A percentile compares a stretch with the other conserved stretches of the same genome.
These are phyloP conservation scores for Suillus fuscotomentosus DNA, from an alignment of 768 basidiomycete species.

Conservation along the genomic window DNA sequence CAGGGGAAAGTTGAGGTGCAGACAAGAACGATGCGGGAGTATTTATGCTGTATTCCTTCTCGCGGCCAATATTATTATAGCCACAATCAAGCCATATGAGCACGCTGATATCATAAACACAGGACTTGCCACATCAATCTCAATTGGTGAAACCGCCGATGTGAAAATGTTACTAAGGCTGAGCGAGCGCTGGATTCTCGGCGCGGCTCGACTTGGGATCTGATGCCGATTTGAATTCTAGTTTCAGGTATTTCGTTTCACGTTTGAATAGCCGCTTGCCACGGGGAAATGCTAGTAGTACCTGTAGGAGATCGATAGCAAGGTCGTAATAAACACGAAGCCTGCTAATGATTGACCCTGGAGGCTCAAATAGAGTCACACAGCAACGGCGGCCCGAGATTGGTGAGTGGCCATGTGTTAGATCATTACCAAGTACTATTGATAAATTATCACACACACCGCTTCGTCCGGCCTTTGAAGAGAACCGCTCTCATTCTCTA, in stretches of 20 bases:
- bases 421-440: neutral
- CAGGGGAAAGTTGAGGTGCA: neutral
- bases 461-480: neutral
- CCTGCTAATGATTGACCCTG: no score
- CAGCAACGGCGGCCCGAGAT: no score
- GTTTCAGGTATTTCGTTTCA: neutral
- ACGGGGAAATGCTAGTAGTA: neutral
- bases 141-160: neutral
- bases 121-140: neutral
- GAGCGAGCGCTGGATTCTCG: neutral
- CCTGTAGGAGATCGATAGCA: no score
- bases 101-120: neutral
- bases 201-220: neutral
- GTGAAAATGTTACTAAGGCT: neutral
- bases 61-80: neutral
- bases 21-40: conserved; percentile 1
- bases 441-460: no score
- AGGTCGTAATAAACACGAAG: no score
- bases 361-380: no score
- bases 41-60: conserved; percentile 24
- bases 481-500: neutral
- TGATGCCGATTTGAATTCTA: neutral
- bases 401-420: no score
- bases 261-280: neutral
- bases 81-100: neutral